Base-by-base conservation (phyloP, 768 basidiomycete genomes). In the Suillus variegatus region DNA sequence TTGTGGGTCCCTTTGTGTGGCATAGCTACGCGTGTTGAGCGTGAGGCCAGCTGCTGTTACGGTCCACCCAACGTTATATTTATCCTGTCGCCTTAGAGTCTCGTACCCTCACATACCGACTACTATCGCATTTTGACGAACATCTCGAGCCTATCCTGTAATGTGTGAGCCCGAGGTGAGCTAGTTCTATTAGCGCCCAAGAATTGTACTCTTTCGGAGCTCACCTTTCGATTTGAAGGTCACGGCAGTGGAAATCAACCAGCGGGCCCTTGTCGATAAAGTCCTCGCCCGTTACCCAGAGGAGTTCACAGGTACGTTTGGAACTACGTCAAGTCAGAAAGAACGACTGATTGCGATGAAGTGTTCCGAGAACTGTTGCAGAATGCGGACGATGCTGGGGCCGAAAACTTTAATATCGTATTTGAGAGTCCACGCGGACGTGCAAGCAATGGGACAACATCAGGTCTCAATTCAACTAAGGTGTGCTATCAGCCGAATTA, bases 351-450 rank as follows among this genome's bases (percentile, higher is more conserved):
- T 35, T 36, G 20, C 12, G 6, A n/a, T 55, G 20, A 35, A 77
- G 83, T 86, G 47, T 81, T 83, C 62, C 74, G 86, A 58, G 86
- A 86, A 68, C 75, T 87, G 25, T 71, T 86, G 10, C 86, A 87
- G 70, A 87, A 87, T 71, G 83, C 86, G 12, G 85, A 86, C 67
- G 85, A 86, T 73, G 85, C 79, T 1, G 76, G 73, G 1, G 75
- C 80, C 1, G 70, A 65, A 22, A 66, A 51, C 0, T 74, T 82
- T 13, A 72, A 81, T 64, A 69, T 83, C 4, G 74, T 74, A 47
- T 82, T 82, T 64, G 69, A 75, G 49, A 79, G 47, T 67, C 44
- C 76, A 0, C 38, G 60, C 41, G 60, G 60, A 57, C 65, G 10
- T 52, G 28, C 66, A 40, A 57, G 62, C 28, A 40, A 56, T 62